phyloP scores from a whole-genome alignment of 164 flowering plant species.

The Brasenia schreberi region DNA sequence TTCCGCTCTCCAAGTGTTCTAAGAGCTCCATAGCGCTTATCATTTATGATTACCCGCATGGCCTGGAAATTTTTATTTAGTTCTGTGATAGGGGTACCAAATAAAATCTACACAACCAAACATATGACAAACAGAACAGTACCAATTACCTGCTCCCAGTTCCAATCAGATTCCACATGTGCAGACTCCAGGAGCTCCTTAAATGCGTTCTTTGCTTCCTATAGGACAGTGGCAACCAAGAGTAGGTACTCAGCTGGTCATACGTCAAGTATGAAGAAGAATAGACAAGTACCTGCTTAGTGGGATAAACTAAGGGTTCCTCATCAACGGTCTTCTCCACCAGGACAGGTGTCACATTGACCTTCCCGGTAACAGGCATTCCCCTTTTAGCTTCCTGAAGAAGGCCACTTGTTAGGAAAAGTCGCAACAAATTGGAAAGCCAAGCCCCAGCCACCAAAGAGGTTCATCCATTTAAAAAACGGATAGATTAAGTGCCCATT shows the following conservation, averaged over 20 bases:
- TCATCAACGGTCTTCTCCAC: conserved; percentile 73
- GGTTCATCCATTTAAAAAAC: too few relatives aligned
- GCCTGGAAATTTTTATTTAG: conserved; percentile 28
- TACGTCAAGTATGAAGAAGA: not conserved
- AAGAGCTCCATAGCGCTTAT: conserved; percentile 89
- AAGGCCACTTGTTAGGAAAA: not conserved
- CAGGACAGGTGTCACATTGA: conserved; percentile 27
- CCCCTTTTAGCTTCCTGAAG: conserved; percentile 65
- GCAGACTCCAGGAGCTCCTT: conserved; percentile 82
- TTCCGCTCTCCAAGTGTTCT: conserved; percentile 94
- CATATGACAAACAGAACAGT: not conserved
- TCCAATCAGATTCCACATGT: conserved; percentile 92
- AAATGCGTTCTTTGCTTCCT: conserved; percentile 97
- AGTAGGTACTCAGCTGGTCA: not conserved
- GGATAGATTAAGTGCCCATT: too few relatives aligned
- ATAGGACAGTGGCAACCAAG: not conserved
- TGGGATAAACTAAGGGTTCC: conserved; percentile 68
- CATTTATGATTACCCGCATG: conserved; percentile 84
- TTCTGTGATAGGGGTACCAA: not conserved
- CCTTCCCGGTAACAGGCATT: conserved; percentile 55
- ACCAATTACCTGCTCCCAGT: conserved; percentile 83
- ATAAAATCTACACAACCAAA: not conserved
- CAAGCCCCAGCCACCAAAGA: too few relatives aligned
- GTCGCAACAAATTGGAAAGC: too few relatives aligned
- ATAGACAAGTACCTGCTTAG: conserved; percentile 49